Conservation (phyloP, 2,329 filamentous ascomycete genomes). For the Monosporascus sp. region DNA sequence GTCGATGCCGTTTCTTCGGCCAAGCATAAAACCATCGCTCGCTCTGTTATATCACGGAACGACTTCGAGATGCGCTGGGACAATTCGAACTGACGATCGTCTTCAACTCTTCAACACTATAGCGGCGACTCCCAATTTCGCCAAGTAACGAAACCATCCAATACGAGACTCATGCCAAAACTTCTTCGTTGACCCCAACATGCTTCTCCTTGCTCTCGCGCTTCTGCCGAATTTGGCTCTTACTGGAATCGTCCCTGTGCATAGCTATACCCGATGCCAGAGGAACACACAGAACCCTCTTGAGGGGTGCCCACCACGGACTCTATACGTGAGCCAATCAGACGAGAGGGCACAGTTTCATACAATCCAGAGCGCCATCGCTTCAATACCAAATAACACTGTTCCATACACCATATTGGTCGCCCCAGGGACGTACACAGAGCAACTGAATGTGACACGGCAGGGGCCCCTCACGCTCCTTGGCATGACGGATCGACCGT, state of each 20-base stretch:
- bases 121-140: no score
- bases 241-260: slow-evolving; percentile 11
- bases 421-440: slow-evolving; percentile 53
- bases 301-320: slow-evolving; percentile 33
- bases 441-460: slow-evolving; percentile 62
- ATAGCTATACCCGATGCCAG: slow-evolving; percentile 27
- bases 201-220: background rate
- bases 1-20: no score
- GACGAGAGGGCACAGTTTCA: slow-evolving; percentile 30
- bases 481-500: slow-evolving; percentile 46
- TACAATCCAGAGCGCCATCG: slow-evolving; percentile 36
- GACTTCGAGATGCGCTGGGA: no score
- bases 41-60: no score
- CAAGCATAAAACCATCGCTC: no score
- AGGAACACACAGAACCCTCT: slow-evolving; percentile 27
- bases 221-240: background rate
- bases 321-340: slow-evolving; percentile 35
- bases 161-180: no score
- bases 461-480: slow-evolving; percentile 55
- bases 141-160: no score
- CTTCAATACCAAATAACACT: slow-evolving; percentile 34
- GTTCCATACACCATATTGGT: slow-evolving; percentile 52
- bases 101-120: no score
- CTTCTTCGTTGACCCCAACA: no score
- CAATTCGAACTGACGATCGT: no score